Evolutionary conservation across 2,329 filamentous ascomycete species (phyloP).

Genomic region (Lachnellula suecica): DNA sequence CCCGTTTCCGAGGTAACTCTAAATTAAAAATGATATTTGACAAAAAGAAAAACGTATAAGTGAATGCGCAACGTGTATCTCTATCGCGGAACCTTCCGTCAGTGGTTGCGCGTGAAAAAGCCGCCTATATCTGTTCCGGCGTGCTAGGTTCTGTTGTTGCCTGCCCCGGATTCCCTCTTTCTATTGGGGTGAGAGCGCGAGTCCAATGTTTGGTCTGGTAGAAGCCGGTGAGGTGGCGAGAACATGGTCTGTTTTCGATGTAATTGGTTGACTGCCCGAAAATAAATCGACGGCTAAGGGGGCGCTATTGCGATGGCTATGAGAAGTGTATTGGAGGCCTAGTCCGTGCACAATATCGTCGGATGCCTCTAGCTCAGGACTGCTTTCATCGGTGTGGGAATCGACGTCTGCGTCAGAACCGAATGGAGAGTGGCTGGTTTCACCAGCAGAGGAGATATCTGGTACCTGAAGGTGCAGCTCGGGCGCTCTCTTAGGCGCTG

Average conservation of each 20-base stretch:
- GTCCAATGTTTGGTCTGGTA: constrained; percentile 6
- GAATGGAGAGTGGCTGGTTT: constrained; percentile 25
- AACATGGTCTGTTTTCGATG: constrained; percentile 26
- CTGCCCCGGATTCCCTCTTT: neutral
- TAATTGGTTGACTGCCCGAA: constrained; percentile 28
- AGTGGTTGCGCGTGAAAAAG: constrained; percentile 10
- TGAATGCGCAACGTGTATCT: neutral
- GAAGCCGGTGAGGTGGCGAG: constrained; percentile 28
- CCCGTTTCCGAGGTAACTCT: too few relatives aligned
- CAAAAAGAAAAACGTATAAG: neutral
- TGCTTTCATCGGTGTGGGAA: constrained; percentile 31
- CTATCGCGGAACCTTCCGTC: neutral
- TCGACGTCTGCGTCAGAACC: constrained; percentile 31
- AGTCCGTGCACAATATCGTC: constrained; percentile 9
- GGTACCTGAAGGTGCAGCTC: constrained; percentile 17
- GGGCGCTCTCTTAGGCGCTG: constrained; percentile 1
- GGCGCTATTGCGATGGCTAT: neutral
- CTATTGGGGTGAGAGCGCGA: constrained; percentile 12
- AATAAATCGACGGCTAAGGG: constrained; percentile 26
- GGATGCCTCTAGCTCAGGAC: constrained; percentile 20
- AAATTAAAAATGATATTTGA: neutral
- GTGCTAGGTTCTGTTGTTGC: constrained; percentile 7
- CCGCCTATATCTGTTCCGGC: constrained; percentile 21
- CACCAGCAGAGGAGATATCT: constrained; percentile 28
- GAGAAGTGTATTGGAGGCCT: constrained; percentile 8